A percentile compares a stretch with the other conserved stretches of the same genome.
Evolutionary conservation across 257 asterid genomes (phyloP).

Genomic region (Gentiana dahurica): DNA sequence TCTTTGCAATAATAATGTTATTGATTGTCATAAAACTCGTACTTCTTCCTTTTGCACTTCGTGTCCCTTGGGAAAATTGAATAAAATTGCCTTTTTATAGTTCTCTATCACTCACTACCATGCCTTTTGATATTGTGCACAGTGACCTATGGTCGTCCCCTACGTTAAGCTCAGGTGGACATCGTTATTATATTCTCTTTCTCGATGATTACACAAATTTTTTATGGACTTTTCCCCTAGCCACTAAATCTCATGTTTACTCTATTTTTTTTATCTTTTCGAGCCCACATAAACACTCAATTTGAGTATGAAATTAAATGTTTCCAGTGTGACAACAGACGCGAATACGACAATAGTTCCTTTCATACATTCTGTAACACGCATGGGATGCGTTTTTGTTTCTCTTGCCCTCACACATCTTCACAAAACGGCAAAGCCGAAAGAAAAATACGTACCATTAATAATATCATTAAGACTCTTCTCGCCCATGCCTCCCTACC

Average conservation of each 20-base stretch:
- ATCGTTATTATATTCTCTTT: constrained; percentile 2
- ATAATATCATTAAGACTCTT: not conserved
- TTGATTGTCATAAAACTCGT: not conserved
- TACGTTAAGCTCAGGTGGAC: not conserved
- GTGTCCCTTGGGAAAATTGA: constrained; percentile 2
- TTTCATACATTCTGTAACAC: not conserved
- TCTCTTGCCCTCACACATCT: not conserved
- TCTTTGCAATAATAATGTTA: not conserved
- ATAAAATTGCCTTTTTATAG: not conserved
- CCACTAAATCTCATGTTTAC: not conserved
- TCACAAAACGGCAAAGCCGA: constrained; percentile 4
- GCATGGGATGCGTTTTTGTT: not conserved
- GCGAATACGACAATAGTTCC: not conserved
- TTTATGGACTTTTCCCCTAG: constrained; percentile 1
- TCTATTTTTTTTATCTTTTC: not conserved
- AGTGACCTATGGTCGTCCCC: constrained; percentile 10
- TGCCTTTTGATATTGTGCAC: constrained; percentile 3
- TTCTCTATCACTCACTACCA: not conserved
- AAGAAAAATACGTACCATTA: not conserved
- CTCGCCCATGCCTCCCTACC: not conserved
- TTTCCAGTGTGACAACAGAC: constrained; percentile 8
- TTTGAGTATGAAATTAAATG: not conserved
- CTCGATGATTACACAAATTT: constrained; percentile 2
- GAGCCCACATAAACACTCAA: constrained; percentile 3
- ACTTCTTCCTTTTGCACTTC: not conserved